A percentile compares a stretch with the other conserved stretches of the same genome.
These are phyloP conservation scores for Daldinia grandis DNA, from an alignment of 495 filamentous ascomycete genomes.

Conservation along the genomic window DNA sequence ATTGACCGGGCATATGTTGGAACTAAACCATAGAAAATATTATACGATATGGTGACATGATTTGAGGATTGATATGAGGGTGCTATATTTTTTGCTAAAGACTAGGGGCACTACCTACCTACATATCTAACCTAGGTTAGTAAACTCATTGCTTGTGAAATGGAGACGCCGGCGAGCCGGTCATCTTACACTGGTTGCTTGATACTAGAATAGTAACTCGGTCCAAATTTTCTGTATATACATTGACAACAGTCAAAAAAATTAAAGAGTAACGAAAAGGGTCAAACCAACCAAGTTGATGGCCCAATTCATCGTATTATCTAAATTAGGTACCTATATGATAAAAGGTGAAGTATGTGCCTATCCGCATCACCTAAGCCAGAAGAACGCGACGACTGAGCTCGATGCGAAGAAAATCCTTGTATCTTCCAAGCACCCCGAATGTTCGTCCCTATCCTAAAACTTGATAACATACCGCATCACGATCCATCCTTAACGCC, in stretches of 20 bases:
- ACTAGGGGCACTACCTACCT: too few relatives aligned
- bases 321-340: background rate
- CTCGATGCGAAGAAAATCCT: background rate
- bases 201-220: too few relatives aligned
- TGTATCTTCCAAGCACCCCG: background rate
- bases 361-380: background rate
- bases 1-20: too few relatives aligned
- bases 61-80: too few relatives aligned
- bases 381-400: background rate
- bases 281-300: background rate
- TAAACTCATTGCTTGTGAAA: too few relatives aligned
- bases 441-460: background rate
- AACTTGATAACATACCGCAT: conserved; percentile 1
- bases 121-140: too few relatives aligned
- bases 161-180: too few relatives aligned
- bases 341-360: background rate
- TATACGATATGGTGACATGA: too few relatives aligned
- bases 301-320: background rate
- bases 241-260: background rate
- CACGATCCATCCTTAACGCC: conserved; percentile 17
- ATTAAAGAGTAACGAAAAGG: background rate
- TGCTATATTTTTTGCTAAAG: too few relatives aligned
- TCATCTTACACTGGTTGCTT: too few relatives aligned
- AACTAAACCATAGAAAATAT: background rate
- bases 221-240: too few relatives aligned